Conservation (phyloP, 2,329 filamentous ascomycete species). For the Cercospora nicotianae region DNA sequence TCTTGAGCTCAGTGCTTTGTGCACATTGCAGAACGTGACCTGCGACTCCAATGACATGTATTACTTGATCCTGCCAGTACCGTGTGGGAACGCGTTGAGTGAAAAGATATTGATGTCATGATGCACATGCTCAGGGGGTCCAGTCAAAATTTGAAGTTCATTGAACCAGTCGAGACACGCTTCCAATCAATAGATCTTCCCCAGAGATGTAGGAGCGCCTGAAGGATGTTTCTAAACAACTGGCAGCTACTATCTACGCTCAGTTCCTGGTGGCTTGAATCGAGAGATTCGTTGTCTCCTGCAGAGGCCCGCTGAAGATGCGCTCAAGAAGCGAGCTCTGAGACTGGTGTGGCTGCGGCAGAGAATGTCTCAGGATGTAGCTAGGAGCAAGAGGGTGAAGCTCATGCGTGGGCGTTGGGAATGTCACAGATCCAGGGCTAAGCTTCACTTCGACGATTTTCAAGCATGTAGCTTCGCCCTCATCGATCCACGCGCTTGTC, state of each 20-base stretch:
- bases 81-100: not conserved
- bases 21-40: not conserved
- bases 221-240: too few species aligned
- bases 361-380: not conserved
- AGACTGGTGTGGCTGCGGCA: not conserved
- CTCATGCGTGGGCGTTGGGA: not conserved
- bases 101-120: not conserved
- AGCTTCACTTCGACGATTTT: not conserved
- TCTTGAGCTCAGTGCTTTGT: not conserved
- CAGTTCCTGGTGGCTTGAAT: not conserved
- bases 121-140: not conserved
- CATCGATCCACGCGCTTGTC: not conserved
- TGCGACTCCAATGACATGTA: not conserved
- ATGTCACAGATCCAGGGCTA: not conserved
- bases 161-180: not conserved
- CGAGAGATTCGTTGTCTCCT: not conserved
- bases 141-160: not conserved
- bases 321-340: not conserved
- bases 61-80: not conserved
- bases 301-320: not conserved
- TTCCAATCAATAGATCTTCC: not conserved
- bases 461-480: not conserved
- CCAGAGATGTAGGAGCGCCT: not conserved
- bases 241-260: too few species aligned
- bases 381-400: not conserved